A percentile compares a stretch with the other conserved stretches of the same genome.
Evolutionary conservation across 768 basidiomycete species (phyloP).

Genomic region (Boletus pseudopeckii): DNA sequence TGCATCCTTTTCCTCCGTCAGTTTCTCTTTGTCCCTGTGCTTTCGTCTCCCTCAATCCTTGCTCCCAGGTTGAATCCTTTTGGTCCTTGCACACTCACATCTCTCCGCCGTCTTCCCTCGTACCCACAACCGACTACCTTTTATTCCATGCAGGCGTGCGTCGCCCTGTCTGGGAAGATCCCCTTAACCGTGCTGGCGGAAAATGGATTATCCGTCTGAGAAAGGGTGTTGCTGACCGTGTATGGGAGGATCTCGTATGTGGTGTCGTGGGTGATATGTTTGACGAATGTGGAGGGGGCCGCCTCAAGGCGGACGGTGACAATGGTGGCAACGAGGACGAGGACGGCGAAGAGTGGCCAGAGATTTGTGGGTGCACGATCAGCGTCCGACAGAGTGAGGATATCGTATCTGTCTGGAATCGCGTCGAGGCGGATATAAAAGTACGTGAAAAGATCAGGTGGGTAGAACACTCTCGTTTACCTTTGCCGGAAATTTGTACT

Average conservation of each 20-base stretch:
- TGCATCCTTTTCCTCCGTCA: slow-evolving; percentile 81
- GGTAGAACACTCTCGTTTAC: slow-evolving; percentile 36
- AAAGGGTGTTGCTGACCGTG: slow-evolving; percentile 85
- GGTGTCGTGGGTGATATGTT: slow-evolving; percentile 91
- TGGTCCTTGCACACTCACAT: slow-evolving; percentile 95
- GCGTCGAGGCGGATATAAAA: slow-evolving; percentile 70
- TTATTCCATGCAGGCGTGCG: slow-evolving; percentile 84
- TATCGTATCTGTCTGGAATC: slow-evolving; percentile 91
- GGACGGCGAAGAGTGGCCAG: slow-evolving; percentile 54
- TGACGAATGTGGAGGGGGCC: slow-evolving; percentile 50
- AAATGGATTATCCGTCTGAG: slow-evolving; percentile 94
- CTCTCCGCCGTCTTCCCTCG: slow-evolving; percentile 74
- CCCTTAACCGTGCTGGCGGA: slow-evolving; percentile 80
- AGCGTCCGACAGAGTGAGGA: slow-evolving; percentile 93
- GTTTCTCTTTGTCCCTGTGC: slow-evolving; percentile 23
- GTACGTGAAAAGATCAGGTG: slow-evolving; percentile 81
- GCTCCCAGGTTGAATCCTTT: slow-evolving; percentile 83
- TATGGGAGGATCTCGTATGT: slow-evolving; percentile 88
- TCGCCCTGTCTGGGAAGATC: slow-evolving; percentile 95
- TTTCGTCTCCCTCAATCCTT: slow-evolving; percentile 7
- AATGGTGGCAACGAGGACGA: slow-evolving; percentile 38
- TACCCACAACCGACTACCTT: slow-evolving; percentile 91
- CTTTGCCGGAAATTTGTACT: not conserved
- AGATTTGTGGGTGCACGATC: slow-evolving; percentile 94
- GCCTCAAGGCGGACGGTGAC: slow-evolving; percentile 28